Base-by-base conservation (phyloP, 768 basidiomycete genomes). In the Leucosporidium creatinivorum region DNA sequence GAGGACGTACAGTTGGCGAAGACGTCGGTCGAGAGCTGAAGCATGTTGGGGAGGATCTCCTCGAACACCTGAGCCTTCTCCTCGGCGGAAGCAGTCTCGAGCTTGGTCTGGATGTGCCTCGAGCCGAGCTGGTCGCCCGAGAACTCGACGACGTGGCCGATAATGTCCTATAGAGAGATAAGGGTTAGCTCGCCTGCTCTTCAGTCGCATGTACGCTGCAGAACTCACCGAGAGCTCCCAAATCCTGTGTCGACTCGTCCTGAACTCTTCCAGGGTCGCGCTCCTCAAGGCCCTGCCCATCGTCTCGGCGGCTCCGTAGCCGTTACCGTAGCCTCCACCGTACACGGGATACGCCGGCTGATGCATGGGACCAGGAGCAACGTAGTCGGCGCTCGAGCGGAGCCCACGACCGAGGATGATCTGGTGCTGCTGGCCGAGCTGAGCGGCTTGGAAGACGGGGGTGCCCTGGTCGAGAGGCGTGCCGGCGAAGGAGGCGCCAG, bases 121-220 rank as follows among this genome's bases (percentile, higher is more conserved):
- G 93, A 96, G n/a, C 93, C 94, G 70, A 93, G 89, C 76, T 96
- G 93, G 78, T 98, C 94, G 19, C 85, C 85, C 66, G 89, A 87
- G 77, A 99, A 99, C 78, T 97, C 94, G 50, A 89, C 87, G 63
- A 94, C 78, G 77, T 89, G 84, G 12, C 90, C 90, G 55, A 83
- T 82, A 69, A 99, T 87, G 74, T 94, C 91, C 94, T 97, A 69
- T 21, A 18, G 12, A 1, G 1, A 18, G 19, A 25, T n/a, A 9
- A 5, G 15, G 25, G n/a, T 26, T n/a, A n/a, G 33, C 47, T n/a
- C n/a, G n/a, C n/a, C n/a, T n/a, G n/a, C n/a, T n/a, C n/a, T n/a
- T n/a, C n/a, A n/a, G n/a, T n/a, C n/a, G n/a, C n/a, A n/a, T n/a
- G n/a, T n/a, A n/a, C n/a, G n/a, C n/a, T n/a, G n/a, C 31, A 47